Conservation (phyloP, 176 grass and related monocot genomes). For the sorghum (Sorghum bicolor) region DNA sequence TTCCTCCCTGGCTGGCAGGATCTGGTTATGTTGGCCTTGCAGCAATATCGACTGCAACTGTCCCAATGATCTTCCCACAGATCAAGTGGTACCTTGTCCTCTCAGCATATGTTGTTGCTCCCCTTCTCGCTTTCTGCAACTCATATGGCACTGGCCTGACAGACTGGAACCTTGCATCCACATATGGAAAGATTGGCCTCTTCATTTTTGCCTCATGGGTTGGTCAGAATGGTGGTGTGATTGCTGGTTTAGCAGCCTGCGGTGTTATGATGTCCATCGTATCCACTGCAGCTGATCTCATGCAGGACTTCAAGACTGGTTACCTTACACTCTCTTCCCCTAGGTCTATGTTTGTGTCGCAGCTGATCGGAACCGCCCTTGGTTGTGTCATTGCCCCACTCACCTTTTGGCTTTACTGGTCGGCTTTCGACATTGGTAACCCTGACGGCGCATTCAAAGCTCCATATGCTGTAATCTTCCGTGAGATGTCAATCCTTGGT, state of each 20-base stretch:
- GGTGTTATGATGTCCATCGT: slow-evolving; percentile 94
- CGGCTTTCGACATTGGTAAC: slow-evolving; percentile 69
- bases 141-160: slow-evolving; percentile 82
- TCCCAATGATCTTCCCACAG: slow-evolving; percentile 80
- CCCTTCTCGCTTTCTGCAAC: slow-evolving; percentile 86
- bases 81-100: slow-evolving; percentile 84
- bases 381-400: slow-evolving; percentile 79
- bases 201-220: slow-evolving; percentile 74
- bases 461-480: slow-evolving; percentile 78
- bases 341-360: slow-evolving; percentile 85
- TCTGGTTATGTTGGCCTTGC: slow-evolving; percentile 66
- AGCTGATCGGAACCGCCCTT: slow-evolving; percentile 71
- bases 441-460: slow-evolving; percentile 85
- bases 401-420: slow-evolving; percentile 87
- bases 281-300: slow-evolving; percentile 81
- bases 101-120: slow-evolving; percentile 60
- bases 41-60: slow-evolving; percentile 62
- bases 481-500: slow-evolving; percentile 85
- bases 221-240: slow-evolving; percentile 68
- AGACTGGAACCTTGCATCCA: slow-evolving; percentile 74
- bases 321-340: slow-evolving; percentile 87
- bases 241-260: slow-evolving; percentile 72
- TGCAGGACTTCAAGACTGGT: slow-evolving; percentile 96
- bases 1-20: slow-evolving; percentile 73
- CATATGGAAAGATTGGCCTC: slow-evolving; percentile 78